Percentiles rank a stretch among this genome's conserved stretches.
phyloP scores from a whole-genome alignment of 2,329 filamentous ascomycete species.

The Biscogniauxia mediterranea region DNA sequence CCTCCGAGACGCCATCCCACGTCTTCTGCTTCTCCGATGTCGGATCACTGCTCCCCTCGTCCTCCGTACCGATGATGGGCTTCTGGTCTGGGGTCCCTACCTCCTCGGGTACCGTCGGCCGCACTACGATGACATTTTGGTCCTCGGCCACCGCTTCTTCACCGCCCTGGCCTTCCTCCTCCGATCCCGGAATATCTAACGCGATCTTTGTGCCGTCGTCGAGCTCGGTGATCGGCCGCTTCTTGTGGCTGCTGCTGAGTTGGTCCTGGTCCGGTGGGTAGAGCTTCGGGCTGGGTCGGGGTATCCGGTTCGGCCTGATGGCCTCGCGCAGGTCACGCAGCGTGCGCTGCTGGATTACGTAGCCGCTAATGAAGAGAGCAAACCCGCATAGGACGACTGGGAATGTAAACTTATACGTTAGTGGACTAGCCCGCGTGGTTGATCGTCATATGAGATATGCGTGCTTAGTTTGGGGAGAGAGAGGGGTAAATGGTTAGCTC shows the following conservation, averaged over 20 bases:
- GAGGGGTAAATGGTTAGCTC: background rate
- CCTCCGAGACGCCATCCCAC: slow-evolving; percentile 34
- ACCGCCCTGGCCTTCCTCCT: background rate
- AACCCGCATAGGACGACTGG: slow-evolving; percentile 74
- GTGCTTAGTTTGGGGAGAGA: background rate
- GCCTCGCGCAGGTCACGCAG: slow-evolving; percentile 73
- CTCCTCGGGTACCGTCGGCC: slow-evolving; percentile 31
- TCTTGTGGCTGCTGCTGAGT: slow-evolving; percentile 22
- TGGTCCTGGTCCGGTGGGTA: slow-evolving; percentile 28
- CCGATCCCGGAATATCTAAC: slow-evolving; percentile 35
- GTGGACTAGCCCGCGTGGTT: background rate
- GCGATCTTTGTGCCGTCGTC: slow-evolving; percentile 45
- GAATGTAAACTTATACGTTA: background rate
- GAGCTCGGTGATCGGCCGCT: slow-evolving; percentile 42
- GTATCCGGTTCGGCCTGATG: slow-evolving; percentile 52
- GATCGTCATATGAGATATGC: background rate
- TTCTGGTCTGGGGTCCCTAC: slow-evolving; percentile 15
- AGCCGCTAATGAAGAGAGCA: slow-evolving; percentile 84
- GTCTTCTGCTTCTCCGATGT: slow-evolving; percentile 12
- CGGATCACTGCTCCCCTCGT: slow-evolving; percentile 1
- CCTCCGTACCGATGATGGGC: slow-evolving; percentile 7
- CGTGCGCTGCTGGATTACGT: slow-evolving; percentile 82
- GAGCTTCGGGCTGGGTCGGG: slow-evolving; percentile 46
- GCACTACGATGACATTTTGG: slow-evolving; percentile 37
- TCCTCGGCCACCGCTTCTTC: slow-evolving; percentile 8